Base-by-base conservation (phyloP, 2,329 filamentous ascomycete genomes). In the Nectriaceae sp. region DNA sequence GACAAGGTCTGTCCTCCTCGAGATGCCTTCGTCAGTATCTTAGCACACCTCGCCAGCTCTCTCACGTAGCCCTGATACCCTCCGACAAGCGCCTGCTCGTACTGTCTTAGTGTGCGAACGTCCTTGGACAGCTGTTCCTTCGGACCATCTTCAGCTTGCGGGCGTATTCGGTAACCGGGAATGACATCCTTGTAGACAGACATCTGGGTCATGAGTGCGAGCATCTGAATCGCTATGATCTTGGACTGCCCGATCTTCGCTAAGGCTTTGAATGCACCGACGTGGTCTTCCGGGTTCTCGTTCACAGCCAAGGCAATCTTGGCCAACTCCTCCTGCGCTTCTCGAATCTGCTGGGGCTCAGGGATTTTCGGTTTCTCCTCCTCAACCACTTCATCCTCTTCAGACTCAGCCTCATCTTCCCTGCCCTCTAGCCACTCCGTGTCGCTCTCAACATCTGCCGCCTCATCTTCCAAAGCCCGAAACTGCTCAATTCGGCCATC, bases 171-270 rank as follows among this genome's bases (percentile, higher is more conserved):
- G 68, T 99, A 99, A 19, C 94, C 94, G 0, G 94, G 94, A 50
- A 99, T 97, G 40, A 97, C 82, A 70, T 97, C 94, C 68, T 93
- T 96, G 77, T 93, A 99, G 11, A 97, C 84, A 1, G 92, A 83
- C 66, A 94, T 80, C 70, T 97, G 92, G 19, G 94, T 90, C 40
- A 87, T 89, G 55, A 99, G 75, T 5, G 89, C 86, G 52, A 99
- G 78, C 70, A 96, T 96, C 73, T 89, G 87, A 44, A 99, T 85
- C 2, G 87, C 85, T 13, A 81, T 69, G 53, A 92, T 84, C 13
- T 77, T 76, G 6, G 87, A 87, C 46, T 85, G 77, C 18, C 87
- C 86, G 57, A 96, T 82, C 61, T 88, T 82, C 24, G 85, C 86
- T 61, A 97, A 74, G 4, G 82, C 81, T 67, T 89, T 92, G 74